Conservation (phyloP, 129 eudicot species). For the Lonicera japonica region DNA sequence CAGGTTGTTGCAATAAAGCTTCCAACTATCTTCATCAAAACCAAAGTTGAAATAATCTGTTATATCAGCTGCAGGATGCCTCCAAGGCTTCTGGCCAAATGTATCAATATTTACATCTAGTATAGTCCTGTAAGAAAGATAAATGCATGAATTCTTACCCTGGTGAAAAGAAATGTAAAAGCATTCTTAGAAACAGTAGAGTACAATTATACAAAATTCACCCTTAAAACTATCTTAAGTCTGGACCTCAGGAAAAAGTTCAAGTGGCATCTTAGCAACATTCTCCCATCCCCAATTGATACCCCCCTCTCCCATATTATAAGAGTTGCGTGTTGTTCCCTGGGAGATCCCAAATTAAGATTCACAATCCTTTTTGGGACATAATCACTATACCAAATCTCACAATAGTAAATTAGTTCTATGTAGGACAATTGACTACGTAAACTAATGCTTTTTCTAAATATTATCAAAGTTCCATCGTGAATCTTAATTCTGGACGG, state of each 20-base stretch:
- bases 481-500: too few relatives aligned
- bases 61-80: slow-evolving; percentile 48
- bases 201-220: slow-evolving; percentile 1
- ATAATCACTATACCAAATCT: too few relatives aligned
- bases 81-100: slow-evolving; percentile 61
- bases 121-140: slow-evolving; percentile 48
- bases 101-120: slow-evolving; percentile 59
- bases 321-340: too few relatives aligned
- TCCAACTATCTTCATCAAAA: slow-evolving; percentile 71
- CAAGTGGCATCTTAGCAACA: neutral
- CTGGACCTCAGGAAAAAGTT: neutral
- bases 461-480: too few relatives aligned
- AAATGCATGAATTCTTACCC: slow-evolving; percentile 10
- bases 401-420: too few relatives aligned
- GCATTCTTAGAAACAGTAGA: neutral
- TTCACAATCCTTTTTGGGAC: too few relatives aligned
- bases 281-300: neutral
- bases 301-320: too few relatives aligned
- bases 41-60: slow-evolving; percentile 78
- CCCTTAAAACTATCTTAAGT: neutral
- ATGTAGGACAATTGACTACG: too few relatives aligned
- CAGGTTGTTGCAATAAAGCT: slow-evolving; percentile 54
- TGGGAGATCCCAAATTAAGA: too few relatives aligned
- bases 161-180: too few relatives aligned
- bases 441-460: too few relatives aligned